Conservation (phyloP, 2,329 filamentous ascomycete genomes). For the Verticillium nubilum region DNA sequence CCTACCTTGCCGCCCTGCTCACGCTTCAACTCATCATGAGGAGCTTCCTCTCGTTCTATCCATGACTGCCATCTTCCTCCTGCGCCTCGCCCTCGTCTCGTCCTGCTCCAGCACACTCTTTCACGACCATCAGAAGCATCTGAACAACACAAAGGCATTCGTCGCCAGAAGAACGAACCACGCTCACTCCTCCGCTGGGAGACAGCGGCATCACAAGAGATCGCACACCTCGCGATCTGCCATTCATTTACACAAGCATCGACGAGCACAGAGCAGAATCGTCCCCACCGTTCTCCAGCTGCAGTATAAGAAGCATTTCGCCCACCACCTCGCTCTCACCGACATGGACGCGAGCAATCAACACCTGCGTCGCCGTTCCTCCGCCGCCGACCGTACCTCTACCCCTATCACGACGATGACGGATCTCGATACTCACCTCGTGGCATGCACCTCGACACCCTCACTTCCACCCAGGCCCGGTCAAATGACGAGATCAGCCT, state of each 20-base stretch:
- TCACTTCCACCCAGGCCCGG: conserved; percentile 3
- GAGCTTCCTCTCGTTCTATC: conserved; percentile 18
- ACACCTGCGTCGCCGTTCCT: conserved; percentile 33
- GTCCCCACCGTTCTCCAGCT: not conserved
- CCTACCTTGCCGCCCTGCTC: not conserved
- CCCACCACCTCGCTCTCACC: conserved; percentile 14
- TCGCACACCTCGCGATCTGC: conserved; percentile 23
- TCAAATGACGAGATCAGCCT: not conserved
- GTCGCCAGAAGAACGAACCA: conserved; percentile 34
- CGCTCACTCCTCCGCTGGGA: conserved; percentile 26
- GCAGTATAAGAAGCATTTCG: not conserved
- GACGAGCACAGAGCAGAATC: conserved; percentile 18
- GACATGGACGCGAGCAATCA: conserved; percentile 27
- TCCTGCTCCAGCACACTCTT: conserved; percentile 39
- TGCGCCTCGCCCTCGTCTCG: conserved; percentile 41
- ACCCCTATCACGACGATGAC: not conserved
- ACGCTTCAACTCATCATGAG: conserved; percentile 11
- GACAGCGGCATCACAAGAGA: conserved; percentile 30
- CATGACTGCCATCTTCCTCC: conserved; percentile 42
- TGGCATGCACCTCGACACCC: conserved; percentile 8
- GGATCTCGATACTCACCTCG: conserved; percentile 4
- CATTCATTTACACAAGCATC: conserved; percentile 30
- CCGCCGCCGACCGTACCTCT: conserved; percentile 26
- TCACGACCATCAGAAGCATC: conserved; percentile 34
- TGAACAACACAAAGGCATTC: conserved; percentile 36